Conservation (phyloP, 2,329 filamentous ascomycete genomes). For the Penicillium sp. region DNA sequence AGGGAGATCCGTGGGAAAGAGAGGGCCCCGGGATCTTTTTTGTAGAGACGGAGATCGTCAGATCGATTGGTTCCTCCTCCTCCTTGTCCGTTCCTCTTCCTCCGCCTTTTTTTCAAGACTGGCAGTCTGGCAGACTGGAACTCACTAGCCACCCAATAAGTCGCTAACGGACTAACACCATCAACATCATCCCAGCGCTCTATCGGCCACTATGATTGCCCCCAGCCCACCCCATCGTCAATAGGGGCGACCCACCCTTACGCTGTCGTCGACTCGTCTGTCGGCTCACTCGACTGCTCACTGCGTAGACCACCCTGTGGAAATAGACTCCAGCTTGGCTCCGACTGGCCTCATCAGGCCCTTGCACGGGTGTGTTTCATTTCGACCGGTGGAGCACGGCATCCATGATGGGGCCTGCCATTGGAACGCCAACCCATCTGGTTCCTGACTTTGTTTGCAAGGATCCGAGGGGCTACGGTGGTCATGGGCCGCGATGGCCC, state of each 20-base stretch:
- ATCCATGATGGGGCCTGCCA: conserved; percentile 12
- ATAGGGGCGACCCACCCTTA: conserved; percentile 26
- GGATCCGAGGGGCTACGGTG: background rate
- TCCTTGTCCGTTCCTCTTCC: background rate
- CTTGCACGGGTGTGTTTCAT: conserved; percentile 29
- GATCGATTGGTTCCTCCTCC: conserved; percentile 4
- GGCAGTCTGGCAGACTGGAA: too few species aligned
- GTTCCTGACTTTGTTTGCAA: conserved; percentile 5
- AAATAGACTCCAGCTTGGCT: conserved; percentile 17
- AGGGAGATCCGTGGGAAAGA: background rate
- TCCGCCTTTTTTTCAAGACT: conserved; percentile 7
- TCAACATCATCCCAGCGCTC: background rate
- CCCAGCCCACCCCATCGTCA: conserved; percentile 16
- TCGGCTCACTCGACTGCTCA: background rate
- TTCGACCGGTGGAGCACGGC: conserved; percentile 26
- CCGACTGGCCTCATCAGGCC: background rate
- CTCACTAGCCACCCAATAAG: background rate
- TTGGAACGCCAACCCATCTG: conserved; percentile 11
- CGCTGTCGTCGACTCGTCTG: conserved; percentile 1
- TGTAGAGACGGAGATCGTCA: conserved; percentile 12
- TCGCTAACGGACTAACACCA: conserved; percentile 1
- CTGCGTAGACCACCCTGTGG: conserved; percentile 14
- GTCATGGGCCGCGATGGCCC: conserved; percentile 7
- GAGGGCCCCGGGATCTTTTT: conserved; percentile 11
- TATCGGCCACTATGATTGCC: background rate